phyloP scores from a whole-genome alignment of 495 filamentous ascomycete genomes.

The Echria macrotheca region DNA sequence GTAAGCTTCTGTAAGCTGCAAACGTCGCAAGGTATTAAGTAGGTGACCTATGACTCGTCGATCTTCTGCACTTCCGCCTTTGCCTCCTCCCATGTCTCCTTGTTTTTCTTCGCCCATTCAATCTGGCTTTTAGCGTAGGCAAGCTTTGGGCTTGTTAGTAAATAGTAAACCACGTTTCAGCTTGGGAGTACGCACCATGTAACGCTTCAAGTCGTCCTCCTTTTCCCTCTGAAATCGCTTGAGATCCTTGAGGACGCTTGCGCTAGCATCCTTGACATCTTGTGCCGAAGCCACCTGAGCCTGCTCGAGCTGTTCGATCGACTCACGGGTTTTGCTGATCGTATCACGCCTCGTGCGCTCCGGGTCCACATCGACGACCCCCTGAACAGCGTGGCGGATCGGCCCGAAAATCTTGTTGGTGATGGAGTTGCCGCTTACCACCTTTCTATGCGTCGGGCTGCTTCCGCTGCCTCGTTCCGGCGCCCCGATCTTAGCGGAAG shows the following conservation, averaged over 20 bases:
- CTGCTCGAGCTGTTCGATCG: conserved; percentile 70
- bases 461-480: conserved; percentile 37
- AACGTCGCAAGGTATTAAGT: no score
- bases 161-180: no score
- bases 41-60: no score
- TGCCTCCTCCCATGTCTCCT: conserved; percentile 94
- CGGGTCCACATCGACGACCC: conserved; percentile 91
- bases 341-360: conserved; percentile 87
- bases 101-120: conserved; percentile 96
- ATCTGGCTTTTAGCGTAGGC: conserved; percentile 92
- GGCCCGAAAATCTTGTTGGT: conserved; percentile 92
- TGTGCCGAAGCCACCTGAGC: conserved; percentile 78
- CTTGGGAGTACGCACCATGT: conserved; percentile 72
- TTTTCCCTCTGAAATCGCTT: conserved; percentile 91
- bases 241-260: conserved; percentile 79
- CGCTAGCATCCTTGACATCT: conserved; percentile 86
- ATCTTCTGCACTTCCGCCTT: conserved; percentile 92
- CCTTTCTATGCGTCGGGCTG: conserved; percentile 59
- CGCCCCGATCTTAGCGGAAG: conserved; percentile 55
- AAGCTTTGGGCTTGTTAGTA: conserved; percentile 50
- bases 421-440: conserved; percentile 71
- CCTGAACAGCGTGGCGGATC: conserved; percentile 89
- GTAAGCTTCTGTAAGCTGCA: no score
- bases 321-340: conserved; percentile 89
- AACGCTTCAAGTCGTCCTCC: conserved; percentile 85